phyloP scores from a whole-genome alignment of 2,329 filamentous ascomycete species.

The Aspergillus fructus region DNA sequence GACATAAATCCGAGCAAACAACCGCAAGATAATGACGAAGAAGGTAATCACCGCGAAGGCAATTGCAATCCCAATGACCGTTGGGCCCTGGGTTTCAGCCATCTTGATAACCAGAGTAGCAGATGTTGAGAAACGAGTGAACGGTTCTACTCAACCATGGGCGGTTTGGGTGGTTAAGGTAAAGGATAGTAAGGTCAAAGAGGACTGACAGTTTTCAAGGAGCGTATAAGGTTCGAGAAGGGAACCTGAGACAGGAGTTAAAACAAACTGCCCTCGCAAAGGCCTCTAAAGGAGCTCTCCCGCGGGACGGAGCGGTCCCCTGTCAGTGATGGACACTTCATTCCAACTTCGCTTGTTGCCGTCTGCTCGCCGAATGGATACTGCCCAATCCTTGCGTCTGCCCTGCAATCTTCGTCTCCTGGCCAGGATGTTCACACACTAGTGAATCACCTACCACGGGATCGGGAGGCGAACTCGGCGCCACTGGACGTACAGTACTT shows the following conservation, averaged over 20 bases:
- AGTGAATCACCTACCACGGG: too few species aligned
- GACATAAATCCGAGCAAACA: constrained; percentile 43
- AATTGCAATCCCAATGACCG: constrained; percentile 35
- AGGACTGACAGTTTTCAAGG: too few species aligned
- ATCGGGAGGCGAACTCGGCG: too few species aligned
- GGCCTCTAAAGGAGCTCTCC: not conserved
- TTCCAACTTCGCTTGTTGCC: not conserved
- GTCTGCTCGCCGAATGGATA: not conserved
- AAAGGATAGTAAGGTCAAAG: not conserved
- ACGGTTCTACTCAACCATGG: not conserved
- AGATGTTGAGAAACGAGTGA: not conserved
- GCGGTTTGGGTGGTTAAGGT: too few species aligned
- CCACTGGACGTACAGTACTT: too few species aligned
- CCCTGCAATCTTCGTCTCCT: not conserved
- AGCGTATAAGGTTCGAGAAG: too few species aligned
- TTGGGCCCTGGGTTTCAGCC: constrained; percentile 33
- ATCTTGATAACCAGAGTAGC: constrained; percentile 10
- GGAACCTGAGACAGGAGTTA: not conserved
- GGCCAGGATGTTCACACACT: too few species aligned
- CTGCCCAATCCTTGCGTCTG: not conserved
- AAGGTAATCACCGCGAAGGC: constrained; percentile 40
- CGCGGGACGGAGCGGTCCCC: not conserved
- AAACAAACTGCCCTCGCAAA: not conserved
- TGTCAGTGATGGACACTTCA: not conserved
- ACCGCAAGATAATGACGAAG: constrained; percentile 37